Evolutionary conservation across 225 moss, liverwort and hornwort genomes (phyloP).

Genomic region (Asterella californica): DNA sequence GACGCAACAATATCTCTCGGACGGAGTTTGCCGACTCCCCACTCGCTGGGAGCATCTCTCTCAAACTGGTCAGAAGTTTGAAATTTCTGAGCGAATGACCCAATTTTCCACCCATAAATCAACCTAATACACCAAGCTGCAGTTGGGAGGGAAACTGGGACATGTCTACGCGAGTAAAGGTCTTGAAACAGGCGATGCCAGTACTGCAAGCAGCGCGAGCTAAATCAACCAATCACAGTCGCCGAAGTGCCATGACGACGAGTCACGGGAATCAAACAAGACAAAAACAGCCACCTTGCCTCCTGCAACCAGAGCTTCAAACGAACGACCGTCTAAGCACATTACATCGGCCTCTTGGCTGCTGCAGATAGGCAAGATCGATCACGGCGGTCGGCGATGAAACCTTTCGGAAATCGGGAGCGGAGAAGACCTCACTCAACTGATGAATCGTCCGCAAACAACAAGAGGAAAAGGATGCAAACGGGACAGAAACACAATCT

Average conservation of each 20-base stretch:
- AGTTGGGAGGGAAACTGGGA: neutral
- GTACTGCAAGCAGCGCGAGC: neutral
- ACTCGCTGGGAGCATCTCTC: neutral
- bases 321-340: neutral
- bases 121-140: conserved; percentile 2
- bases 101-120: neutral
- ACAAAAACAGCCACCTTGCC: neutral
- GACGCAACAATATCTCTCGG: neutral
- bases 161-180: neutral
- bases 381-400: neutral
- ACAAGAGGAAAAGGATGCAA: neutral
- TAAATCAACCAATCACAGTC: neutral
- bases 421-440: neutral
- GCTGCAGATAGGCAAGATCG: neutral
- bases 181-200: neutral
- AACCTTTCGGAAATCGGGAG: neutral
- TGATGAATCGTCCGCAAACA: neutral
- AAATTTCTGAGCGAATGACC: neutral
- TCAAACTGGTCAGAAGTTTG: neutral
- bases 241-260: neutral
- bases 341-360: neutral
- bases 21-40: neutral
- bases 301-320: neutral
- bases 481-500: neutral
- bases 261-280: conserved; percentile 5